Percentiles rank a stretch among this genome's conserved stretches.
Evolutionary conservation across 1,139 yeast species (phyloP).

Genomic region (Nakaseomyces sp.): DNA sequence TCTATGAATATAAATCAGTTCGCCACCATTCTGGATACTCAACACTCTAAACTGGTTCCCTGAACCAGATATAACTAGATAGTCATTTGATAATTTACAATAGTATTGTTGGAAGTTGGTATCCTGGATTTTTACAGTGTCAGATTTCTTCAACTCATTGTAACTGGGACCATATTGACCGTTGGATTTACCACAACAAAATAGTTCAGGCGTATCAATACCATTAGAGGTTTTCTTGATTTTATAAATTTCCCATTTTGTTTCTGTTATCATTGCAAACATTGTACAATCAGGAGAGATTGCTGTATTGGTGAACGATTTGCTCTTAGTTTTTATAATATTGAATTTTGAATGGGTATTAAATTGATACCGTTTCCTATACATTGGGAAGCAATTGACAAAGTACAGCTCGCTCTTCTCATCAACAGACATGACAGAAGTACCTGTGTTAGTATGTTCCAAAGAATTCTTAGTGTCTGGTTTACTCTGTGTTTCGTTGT

Average conservation of each 20-base stretch:
- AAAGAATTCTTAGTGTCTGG: slow-evolving; percentile 6
- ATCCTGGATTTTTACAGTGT: slow-evolving; percentile 8
- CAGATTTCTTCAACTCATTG: slow-evolving; percentile 32
- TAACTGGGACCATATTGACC: slow-evolving; percentile 56
- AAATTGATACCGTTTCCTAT: slow-evolving; percentile 57
- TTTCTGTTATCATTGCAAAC: slow-evolving; percentile 58
- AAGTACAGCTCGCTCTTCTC: slow-evolving; percentile 51
- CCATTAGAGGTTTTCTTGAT: slow-evolving; percentile 32
- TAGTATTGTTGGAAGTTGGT: slow-evolving; percentile 37
- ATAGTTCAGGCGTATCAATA: slow-evolving; percentile 41
- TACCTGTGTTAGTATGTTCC: slow-evolving; percentile 10
- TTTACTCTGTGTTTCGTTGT: slow-evolving; percentile 7
- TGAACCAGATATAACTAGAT: slow-evolving; percentile 64
- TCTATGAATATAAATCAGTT: slow-evolving; percentile 57
- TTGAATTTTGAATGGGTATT: slow-evolving; percentile 48
- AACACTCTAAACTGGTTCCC: slow-evolving; percentile 61
- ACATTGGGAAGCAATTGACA: slow-evolving; percentile 75
- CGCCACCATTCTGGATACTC: slow-evolving; percentile 49
- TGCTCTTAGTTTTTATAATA: slow-evolving; percentile 41
- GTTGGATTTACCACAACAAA: slow-evolving; percentile 58
- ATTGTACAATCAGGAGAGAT: slow-evolving; percentile 45
- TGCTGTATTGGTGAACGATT: slow-evolving; percentile 47
- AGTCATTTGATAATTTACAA: slow-evolving; percentile 55
- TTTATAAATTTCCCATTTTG: slow-evolving; percentile 64
- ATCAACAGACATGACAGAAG: slow-evolving; percentile 13